Conservation (phyloP, 2,329 filamentous ascomycete species). For the Ophiocordyceps robertsii region DNA sequence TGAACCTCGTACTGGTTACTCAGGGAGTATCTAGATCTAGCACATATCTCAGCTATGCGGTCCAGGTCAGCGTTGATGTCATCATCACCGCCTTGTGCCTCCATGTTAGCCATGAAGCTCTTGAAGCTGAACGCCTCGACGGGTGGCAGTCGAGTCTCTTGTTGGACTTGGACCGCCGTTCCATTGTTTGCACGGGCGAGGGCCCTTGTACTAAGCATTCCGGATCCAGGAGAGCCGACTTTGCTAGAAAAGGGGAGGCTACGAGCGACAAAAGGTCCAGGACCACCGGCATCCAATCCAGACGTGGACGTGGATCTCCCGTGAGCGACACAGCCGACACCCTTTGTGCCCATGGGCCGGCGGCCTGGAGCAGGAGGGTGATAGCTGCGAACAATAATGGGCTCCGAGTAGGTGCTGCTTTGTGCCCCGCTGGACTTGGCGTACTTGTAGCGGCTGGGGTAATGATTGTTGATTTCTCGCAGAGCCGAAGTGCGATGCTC, state of each 20-base stretch:
- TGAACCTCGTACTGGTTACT: constrained; percentile 57
- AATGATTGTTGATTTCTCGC: constrained; percentile 44
- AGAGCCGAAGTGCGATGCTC: constrained; percentile 45
- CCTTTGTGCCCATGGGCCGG: constrained; percentile 16
- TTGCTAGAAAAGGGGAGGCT: constrained; percentile 19
- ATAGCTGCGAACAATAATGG: constrained; percentile 53
- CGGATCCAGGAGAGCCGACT: constrained; percentile 20
- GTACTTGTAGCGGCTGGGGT: constrained; percentile 42
- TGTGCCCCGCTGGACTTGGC: constrained; percentile 41
- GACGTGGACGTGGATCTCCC: constrained; percentile 12
- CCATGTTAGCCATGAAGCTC: constrained; percentile 45
- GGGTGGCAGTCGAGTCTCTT: constrained; percentile 39
- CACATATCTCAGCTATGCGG: constrained; percentile 54
- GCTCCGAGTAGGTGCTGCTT: constrained; percentile 48
- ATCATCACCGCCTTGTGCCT: constrained; percentile 25
- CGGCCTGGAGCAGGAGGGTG: constrained; percentile 29
- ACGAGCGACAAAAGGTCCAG: constrained; percentile 14
- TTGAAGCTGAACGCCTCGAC: constrained; percentile 53
- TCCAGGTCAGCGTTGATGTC: constrained; percentile 47
- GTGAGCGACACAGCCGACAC: constrained; percentile 14
- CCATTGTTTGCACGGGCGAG: constrained; percentile 26
- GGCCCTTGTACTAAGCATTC: constrained; percentile 28
- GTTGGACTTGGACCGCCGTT: constrained; percentile 10
- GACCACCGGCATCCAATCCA: constrained; percentile 13
- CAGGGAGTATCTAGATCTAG: constrained; percentile 48